Percentiles rank a stretch among this genome's conserved stretches.
Evolutionary conservation across 768 basidiomycete species (phyloP).

Genomic region (Boletellus ananiceps): DNA sequence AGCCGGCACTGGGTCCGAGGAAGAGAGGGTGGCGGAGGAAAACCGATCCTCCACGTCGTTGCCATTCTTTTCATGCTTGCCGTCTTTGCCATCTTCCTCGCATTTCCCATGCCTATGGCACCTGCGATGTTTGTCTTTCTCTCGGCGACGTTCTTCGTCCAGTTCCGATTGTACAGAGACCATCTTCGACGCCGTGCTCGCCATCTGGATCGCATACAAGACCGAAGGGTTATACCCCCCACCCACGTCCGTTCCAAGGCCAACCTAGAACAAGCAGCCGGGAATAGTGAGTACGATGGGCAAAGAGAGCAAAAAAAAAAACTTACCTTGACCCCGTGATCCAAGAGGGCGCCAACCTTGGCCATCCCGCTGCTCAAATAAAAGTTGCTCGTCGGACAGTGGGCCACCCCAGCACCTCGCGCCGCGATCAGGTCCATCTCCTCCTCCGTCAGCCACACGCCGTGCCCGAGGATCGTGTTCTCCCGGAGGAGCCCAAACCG

Average conservation of each 20-base stretch:
- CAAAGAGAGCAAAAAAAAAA: background rate
- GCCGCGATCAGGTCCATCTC: slow-evolving; percentile 68
- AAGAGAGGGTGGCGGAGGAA: too few relatives aligned
- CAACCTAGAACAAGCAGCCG: slow-evolving; percentile 49
- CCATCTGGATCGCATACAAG: slow-evolving; percentile 66
- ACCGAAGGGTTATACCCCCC: slow-evolving; percentile 86
- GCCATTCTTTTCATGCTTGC: background rate
- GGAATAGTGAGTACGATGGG: background rate
- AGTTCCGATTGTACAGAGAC: slow-evolving; percentile 42
- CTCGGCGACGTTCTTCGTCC: slow-evolving; percentile 9
- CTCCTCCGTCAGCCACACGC: slow-evolving; percentile 64
- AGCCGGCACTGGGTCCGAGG: background rate
- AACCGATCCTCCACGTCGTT: background rate
- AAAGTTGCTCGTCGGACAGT: slow-evolving; percentile 93
- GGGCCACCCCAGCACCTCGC: slow-evolving; percentile 70
- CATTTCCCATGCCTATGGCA: too few relatives aligned
- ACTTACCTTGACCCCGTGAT: slow-evolving; percentile 74
- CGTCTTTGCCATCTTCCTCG: background rate
- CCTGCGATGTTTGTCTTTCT: background rate
- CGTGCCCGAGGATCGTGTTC: slow-evolving; percentile 86
- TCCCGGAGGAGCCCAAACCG: slow-evolving; percentile 56
- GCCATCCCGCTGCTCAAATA: slow-evolving; percentile 83
- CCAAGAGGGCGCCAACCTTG: slow-evolving; percentile 68
- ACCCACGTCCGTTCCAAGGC: slow-evolving; percentile 83
- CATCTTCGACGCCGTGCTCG: slow-evolving; percentile 79